Base-by-base conservation (phyloP, 805 yeast genomes). In the Cephaloascus fragrans region DNA sequence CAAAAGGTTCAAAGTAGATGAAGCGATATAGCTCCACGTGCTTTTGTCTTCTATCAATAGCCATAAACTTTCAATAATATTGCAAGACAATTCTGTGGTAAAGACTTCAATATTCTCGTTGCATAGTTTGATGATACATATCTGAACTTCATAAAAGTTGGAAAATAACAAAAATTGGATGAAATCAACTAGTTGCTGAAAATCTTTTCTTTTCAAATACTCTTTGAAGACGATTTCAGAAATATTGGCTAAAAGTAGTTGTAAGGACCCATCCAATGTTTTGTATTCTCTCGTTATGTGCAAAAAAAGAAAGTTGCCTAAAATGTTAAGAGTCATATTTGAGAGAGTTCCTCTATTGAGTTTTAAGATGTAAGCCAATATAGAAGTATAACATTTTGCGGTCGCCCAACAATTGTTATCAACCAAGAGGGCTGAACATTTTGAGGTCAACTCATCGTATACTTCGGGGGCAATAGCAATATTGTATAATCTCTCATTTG, bases 211-310 rank as follows among this genome's bases (percentile, higher is more conserved):
- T 9, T 29, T 26, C 2, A 35, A 14, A 37, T 56, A 47, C 9
- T 41, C 39, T 10, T 46, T 32, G 3, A 68, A 44, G 10, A 75
- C 45, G 3, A 70, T 37, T 2, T 41, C 36, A 6, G 55, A 45
- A 8, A 65, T 43, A 2, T 50, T 49, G 14, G 65, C 56, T 19
- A 74, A 38, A 15, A 73, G 63, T 16, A 77, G 49, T 43, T 75
- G 78, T 39, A 64, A 67, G 8, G 73, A 59, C 2, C 83, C 83
- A 50, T 73, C 67, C 15, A 69, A 47, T 18, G 50, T 47, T 4
- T 44, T 46, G 2, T 26, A 26, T 4, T 41, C 37, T 36, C 53
- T 29, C 5, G 36, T 18, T 12, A 49, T 52, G n/a, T 66, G 56
- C 0, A 44, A 36, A 3, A 63, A 41, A 32, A 74, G 66, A 50